Evolutionary conservation across 2,329 filamentous ascomycete genomes (phyloP).

Genomic region (Talaromyces sp.): DNA sequence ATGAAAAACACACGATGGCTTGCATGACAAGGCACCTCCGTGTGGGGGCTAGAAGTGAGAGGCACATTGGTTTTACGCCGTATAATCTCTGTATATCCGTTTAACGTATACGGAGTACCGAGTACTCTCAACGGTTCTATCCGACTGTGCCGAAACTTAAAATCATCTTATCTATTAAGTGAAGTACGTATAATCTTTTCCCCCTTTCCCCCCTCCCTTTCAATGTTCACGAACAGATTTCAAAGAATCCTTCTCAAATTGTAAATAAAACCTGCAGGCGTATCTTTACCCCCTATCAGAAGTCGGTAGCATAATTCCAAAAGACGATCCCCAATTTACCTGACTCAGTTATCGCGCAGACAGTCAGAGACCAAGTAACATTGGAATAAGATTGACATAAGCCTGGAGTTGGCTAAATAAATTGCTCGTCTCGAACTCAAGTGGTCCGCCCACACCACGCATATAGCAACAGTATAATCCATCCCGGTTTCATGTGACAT

Average conservation of each 20-base stretch:
- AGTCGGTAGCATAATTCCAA: neutral
- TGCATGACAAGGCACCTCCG: neutral
- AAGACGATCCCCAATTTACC: neutral
- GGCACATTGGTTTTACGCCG: neutral
- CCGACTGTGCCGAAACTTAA: no score
- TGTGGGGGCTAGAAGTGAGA: neutral
- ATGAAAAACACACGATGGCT: neutral
- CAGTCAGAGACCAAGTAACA: neutral
- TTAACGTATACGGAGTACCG: no score
- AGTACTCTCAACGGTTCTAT: neutral
- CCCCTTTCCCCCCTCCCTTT: neutral
- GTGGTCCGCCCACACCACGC: neutral
- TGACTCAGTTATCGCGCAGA: neutral
- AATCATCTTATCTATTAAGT: neutral
- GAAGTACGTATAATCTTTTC: neutral
- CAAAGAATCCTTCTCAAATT: neutral
- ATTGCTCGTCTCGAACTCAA: neutral
- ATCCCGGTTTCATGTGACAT: neutral
- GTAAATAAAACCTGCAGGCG: neutral
- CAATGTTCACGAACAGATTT: neutral
- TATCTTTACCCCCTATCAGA: neutral
- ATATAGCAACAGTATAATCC: neutral
- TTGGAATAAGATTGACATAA: neutral
- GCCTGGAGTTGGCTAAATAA: neutral
- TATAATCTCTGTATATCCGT: neutral